Base-by-base conservation (phyloP, 495 filamentous ascomycete genomes). In the Penicillium macrosclerotiorum region DNA sequence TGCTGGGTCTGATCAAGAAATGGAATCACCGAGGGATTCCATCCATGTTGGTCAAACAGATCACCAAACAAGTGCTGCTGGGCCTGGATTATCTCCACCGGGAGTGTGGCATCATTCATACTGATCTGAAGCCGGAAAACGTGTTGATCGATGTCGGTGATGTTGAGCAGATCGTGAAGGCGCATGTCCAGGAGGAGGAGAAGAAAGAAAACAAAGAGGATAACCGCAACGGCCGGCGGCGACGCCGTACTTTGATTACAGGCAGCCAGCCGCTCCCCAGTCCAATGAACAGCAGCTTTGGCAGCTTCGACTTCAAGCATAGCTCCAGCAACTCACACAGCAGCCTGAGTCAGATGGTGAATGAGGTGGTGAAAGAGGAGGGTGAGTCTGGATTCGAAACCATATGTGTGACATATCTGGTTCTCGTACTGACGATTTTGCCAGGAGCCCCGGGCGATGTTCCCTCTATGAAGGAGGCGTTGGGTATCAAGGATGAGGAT, bases 81-180 rank as follows among this genome's bases (percentile, higher is more conserved):
- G 93, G 93, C 3, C 74, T 98, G 35, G 93, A 98, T 59, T 97
- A 98, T 64, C 77, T 98, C 16, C 93, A 98, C 55, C 83, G 93
- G 37, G 93, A 98, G 69, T 98, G 93, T 72, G 94, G 94, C 49
- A 98, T 98, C 67, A 97, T 98, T 54, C 93, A 98, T 68, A 98
- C 93, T 5, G 93, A 98, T 67, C 69, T 98, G 51, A 98, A 98
- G 65, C 93, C 93, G 29, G 93, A 98, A 60, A 98, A 98, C 63
- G 93, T 98, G 22, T 72, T 98, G 57, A 97, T 99, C 64, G 93
- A 99, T 75, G 96, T 99, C 59, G 93, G 94, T 34, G 93, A 99
- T 54, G 93, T 99, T 30, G 94, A 99, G 73, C 78, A 86, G 66
- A 97, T 96, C 43, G 93, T 98, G 30, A 88, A 95, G 72, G 86